These are phyloP conservation scores for Pistacia atlantica DNA, from an alignment of 345 rosid species.

Conservation along the genomic window DNA sequence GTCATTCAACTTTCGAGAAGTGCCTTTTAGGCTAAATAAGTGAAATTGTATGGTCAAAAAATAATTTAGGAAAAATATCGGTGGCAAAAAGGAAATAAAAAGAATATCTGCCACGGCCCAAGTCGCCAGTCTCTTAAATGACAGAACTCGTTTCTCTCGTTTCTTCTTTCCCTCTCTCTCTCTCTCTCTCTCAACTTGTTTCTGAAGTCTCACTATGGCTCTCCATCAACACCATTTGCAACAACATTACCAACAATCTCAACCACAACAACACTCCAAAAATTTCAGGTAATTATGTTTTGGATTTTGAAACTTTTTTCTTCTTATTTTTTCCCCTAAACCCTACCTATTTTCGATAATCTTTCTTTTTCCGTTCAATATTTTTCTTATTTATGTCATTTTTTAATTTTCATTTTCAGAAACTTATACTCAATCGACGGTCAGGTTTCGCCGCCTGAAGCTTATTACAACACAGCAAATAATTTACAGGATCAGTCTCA, in stretches of 20 bases:
- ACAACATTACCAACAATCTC: constrained; percentile 38
- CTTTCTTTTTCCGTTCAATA: background rate
- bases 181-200: constrained; percentile 18
- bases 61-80: background rate
- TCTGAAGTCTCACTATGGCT: constrained; percentile 45
- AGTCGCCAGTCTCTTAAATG: constrained; percentile 20
- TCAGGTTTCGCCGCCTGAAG: constrained; percentile 54
- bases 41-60: background rate
- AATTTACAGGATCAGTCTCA: constrained; percentile 64
- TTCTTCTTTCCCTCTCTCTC: background rate
- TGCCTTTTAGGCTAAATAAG: background rate
- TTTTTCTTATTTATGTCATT: background rate
- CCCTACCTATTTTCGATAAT: constrained; percentile 27
- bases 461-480: constrained; percentile 33
- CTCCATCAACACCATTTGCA: constrained; percentile 59
- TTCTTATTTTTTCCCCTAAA: background rate
- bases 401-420: constrained; percentile 28
- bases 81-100: constrained; percentile 16
- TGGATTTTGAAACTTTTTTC: background rate
- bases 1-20: background rate
- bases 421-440: constrained; percentile 45
- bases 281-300: constrained; percentile 46
- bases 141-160: background rate
- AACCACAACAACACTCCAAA: constrained; percentile 46
- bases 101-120: constrained; percentile 23